phyloP scores from a whole-genome alignment of 345 rosid species.

The Microthlaspi erraticum region DNA sequence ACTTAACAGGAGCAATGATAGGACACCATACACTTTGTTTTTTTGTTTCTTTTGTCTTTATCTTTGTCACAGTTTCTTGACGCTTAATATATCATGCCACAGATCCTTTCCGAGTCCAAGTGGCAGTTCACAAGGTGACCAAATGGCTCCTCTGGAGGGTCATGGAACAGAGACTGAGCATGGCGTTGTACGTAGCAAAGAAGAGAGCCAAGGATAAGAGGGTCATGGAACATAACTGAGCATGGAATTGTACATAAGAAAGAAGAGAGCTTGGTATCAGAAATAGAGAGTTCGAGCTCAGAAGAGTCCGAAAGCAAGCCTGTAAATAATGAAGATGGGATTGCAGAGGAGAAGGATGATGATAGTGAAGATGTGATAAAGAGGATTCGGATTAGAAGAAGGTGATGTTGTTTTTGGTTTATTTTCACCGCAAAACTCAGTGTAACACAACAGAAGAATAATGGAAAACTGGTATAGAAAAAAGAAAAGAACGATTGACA shows the following conservation, averaged over 20 bases:
- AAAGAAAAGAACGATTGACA: conserved; percentile 14
- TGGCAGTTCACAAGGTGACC: too few relatives aligned
- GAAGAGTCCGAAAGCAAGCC: conserved; percentile 56
- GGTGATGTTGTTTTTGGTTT: conserved; percentile 33
- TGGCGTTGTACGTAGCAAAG: conserved; percentile 34
- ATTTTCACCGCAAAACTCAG: conserved; percentile 31
- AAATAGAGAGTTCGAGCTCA: conserved; percentile 52
- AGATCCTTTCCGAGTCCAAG: too few relatives aligned
- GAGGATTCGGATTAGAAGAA: conserved; percentile 61
- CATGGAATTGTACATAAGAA: conserved; percentile 23
- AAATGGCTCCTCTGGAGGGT: too few relatives aligned
- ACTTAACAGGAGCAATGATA: too few relatives aligned
- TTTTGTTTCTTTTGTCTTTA: too few relatives aligned
- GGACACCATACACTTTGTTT: too few relatives aligned
- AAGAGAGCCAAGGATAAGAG: conserved; percentile 7
- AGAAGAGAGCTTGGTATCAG: conserved; percentile 15
- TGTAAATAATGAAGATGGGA: conserved; percentile 61
- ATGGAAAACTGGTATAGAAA: conserved; percentile 35
- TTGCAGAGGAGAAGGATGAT: conserved; percentile 56
- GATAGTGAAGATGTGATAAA: conserved; percentile 61
- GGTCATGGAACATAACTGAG: conserved; percentile 20
- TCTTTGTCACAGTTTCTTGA: too few relatives aligned
- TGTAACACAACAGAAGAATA: conserved; percentile 7
- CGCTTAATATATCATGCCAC: too few relatives aligned
- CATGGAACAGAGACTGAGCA: too few relatives aligned